Base-by-base conservation (phyloP, 208 protist species). In the Porcisia deanei region DNA sequence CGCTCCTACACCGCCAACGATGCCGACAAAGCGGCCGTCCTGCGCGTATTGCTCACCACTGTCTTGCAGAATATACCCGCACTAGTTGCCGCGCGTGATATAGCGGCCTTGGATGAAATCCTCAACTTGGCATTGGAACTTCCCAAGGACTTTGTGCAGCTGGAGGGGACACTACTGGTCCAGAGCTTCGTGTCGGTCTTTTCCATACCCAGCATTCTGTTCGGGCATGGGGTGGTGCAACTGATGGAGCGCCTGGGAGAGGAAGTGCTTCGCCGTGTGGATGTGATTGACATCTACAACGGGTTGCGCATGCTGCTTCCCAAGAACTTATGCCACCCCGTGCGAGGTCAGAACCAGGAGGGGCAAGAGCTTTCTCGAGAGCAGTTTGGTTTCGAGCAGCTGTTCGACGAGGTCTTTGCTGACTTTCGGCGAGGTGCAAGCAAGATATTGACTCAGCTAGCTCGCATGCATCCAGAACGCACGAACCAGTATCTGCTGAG, bases 321-420 rank as follows among this genome's bases (percentile, higher is more conserved):
- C 37, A 94, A 94, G 76, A 85, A 92, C 55, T 80, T 82, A 69
- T 91, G 90, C 71, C 89, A 94, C 59, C 92, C 89, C 3, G 55
- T 65, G 52, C 66, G 9, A 18, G 89, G 92, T 20, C 79, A 79
- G 6, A 75, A 87, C 55, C 53, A 78, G 20, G 79, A 85, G 41
- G 90, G 88, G 2, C 66, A 65, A 20, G 59, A 67, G 64, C 80
- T 96, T 1, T 89, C 89, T 14, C 73, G 87, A 70, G 80, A 93
- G 71, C 89, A 96, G 70, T 86, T 90, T 43, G 90, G 85, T 5
- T 88, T 86, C 64, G 77, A 69, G 25, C 84, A 81, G 25, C 57
- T 88, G 3, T 96, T 88, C 71, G 84, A 91, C 1, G 66, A 75
- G 34, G 85, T 83, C 8, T 93, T 94, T 71, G 74, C 82, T 41